Conservation (phyloP, 2,329 filamentous ascomycete species). For the Arthrobotrys pseudoclavata region DNA sequence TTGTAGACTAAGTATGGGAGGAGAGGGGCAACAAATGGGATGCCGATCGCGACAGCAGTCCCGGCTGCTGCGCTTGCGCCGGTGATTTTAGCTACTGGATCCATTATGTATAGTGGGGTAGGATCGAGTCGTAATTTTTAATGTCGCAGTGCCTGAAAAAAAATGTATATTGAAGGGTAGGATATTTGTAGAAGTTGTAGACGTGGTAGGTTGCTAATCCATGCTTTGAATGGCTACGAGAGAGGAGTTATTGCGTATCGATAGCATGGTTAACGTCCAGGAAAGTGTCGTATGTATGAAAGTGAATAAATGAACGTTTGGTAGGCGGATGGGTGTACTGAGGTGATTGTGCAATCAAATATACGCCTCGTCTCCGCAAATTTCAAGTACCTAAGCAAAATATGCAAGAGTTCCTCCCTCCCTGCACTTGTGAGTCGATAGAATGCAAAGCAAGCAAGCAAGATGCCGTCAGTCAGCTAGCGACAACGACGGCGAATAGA, state of each 20-base stretch:
- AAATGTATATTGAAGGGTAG: not conserved
- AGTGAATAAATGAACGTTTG: not conserved
- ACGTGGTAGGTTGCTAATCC: slow-evolving; percentile 2
- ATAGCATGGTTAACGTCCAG: slow-evolving; percentile 15
- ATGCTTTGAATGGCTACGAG: slow-evolving; percentile 7
- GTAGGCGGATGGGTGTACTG: not conserved
- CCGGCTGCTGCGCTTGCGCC: slow-evolving; percentile 48
- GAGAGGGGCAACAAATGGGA: slow-evolving; percentile 54
- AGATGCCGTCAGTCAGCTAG: slow-evolving; percentile 36
- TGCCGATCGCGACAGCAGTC: slow-evolving; percentile 43
- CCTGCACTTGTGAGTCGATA: slow-evolving; percentile 37
- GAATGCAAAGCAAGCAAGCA: slow-evolving; percentile 23
- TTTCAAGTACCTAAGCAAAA: slow-evolving; percentile 12
- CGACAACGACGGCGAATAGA: slow-evolving; percentile 45
- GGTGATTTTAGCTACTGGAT: slow-evolving; percentile 44
- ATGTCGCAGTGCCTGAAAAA: not conserved
- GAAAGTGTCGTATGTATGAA: slow-evolving; percentile 2
- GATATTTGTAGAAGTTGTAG: not conserved
- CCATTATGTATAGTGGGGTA: slow-evolving; percentile 36
- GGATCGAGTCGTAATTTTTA: not conserved
- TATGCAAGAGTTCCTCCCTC: slow-evolving; percentile 12
- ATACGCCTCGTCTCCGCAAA: slow-evolving; percentile 24
- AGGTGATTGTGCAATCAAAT: slow-evolving; percentile 25
- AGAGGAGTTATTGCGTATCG: slow-evolving; percentile 24
- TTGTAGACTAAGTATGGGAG: slow-evolving; percentile 54